These are phyloP conservation scores for Exutisphaerella laricina DNA, from an alignment of 2,329 filamentous ascomycete species.

Conservation along the genomic window DNA sequence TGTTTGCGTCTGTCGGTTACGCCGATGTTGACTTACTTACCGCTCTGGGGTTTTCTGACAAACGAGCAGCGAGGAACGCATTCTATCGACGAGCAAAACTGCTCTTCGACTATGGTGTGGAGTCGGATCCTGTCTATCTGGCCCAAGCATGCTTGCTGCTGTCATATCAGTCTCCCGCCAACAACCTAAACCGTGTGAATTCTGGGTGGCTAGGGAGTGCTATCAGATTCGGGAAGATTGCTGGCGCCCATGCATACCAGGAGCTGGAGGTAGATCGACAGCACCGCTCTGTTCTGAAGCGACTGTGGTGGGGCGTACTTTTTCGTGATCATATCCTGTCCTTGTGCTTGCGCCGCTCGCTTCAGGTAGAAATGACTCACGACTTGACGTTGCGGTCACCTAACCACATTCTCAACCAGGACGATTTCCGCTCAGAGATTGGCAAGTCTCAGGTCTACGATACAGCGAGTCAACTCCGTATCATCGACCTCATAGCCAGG, in stretches of 20 bases:
- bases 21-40: neutral
- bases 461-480: conserved; percentile 5
- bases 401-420: neutral
- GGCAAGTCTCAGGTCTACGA: conserved; percentile 8
- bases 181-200: conserved; percentile 7
- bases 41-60: conserved; percentile 2
- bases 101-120: conserved; percentile 7
- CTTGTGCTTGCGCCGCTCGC: conserved; percentile 4
- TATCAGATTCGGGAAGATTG: conserved; percentile 8
- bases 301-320: conserved; percentile 11
- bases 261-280: conserved; percentile 4
- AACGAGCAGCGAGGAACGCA: conserved; percentile 7
- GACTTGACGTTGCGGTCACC: neutral
- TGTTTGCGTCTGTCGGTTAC: conserved; percentile 12
- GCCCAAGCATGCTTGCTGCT: conserved; percentile 9
- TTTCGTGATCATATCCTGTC: conserved; percentile 11
- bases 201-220: conserved; percentile 7
- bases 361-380: neutral
- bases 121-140: conserved; percentile 5
- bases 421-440: conserved; percentile 9
- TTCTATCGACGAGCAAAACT: conserved; percentile 9
- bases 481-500: conserved; percentile 1
- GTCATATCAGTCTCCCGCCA: conserved; percentile 6
- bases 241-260: conserved; percentile 5
- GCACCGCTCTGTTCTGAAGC: conserved; percentile 5